phyloP scores from a whole-genome alignment of 225 moss, liverwort and hornwort genomes.

The Takakia lepidozioides region DNA sequence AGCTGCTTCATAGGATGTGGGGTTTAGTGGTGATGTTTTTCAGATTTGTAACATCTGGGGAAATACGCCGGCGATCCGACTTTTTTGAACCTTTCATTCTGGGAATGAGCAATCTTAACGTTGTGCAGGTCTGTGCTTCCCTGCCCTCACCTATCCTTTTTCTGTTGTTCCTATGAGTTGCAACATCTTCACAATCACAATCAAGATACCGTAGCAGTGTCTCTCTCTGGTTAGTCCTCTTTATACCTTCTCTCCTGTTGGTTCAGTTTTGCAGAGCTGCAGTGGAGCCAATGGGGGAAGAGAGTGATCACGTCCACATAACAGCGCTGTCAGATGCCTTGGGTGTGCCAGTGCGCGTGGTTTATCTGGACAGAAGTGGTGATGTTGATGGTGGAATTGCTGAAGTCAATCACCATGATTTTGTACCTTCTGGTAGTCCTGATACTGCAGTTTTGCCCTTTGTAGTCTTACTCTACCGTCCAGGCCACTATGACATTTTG shows the following conservation, averaged over 20 bases:
- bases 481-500: slow-evolving; percentile 84
- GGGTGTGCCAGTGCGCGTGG: slow-evolving; percentile 91
- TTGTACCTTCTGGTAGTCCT: slow-evolving; percentile 46
- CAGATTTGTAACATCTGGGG: slow-evolving; percentile 95
- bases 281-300: slow-evolving; percentile 99
- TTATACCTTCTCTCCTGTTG: slow-evolving; percentile 1
- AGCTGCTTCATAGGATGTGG: slow-evolving; percentile 21
- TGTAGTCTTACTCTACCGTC: slow-evolving; percentile 77
- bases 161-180: not conserved
- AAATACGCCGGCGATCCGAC: slow-evolving; percentile 74
- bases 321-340: slow-evolving; percentile 92
- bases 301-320: slow-evolving; percentile 97
- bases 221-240: not conserved
- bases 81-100: slow-evolving; percentile 92
- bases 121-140: slow-evolving; percentile 63
- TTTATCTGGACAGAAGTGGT: slow-evolving; percentile 90
- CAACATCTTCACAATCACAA: not conserved
- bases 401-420: slow-evolving; percentile 93
- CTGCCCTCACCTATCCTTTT: not conserved
- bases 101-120: slow-evolving; percentile 87
- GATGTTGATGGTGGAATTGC: slow-evolving; percentile 66
- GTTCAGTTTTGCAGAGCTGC: slow-evolving; percentile 94
- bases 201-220: not conserved
- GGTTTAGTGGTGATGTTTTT: slow-evolving; percentile 95
- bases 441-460: slow-evolving; percentile 23